Percentiles rank a stretch among this genome's conserved stretches.
Conservation (phyloP, 305 asterid genomes). For the Fraxinus latifolia region DNA sequence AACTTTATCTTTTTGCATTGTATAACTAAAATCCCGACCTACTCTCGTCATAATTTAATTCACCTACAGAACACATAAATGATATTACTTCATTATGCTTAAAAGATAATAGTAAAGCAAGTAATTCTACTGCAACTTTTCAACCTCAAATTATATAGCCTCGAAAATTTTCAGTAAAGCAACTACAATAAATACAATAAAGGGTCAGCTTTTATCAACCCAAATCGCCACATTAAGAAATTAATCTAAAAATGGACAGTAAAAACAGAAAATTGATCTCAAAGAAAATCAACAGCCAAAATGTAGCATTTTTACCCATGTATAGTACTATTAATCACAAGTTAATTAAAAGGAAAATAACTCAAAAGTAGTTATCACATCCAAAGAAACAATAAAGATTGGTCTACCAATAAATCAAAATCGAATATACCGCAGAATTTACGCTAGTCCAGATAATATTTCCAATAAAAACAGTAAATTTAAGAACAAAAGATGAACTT, state of each 20-base stretch:
- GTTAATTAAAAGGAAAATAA: constrained; percentile 7
- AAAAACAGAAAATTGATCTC: constrained; percentile 19
- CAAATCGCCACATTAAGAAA: constrained; percentile 22
- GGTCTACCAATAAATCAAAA: constrained; percentile 6
- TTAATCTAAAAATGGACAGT: constrained; percentile 19
- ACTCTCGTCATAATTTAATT: constrained; percentile 60
- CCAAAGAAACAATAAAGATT: constrained; percentile 12
- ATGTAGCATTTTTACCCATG: background rate
- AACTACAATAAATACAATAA: background rate
- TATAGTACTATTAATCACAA: background rate
- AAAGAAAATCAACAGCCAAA: background rate
- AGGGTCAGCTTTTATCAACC: constrained; percentile 8
- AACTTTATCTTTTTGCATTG: constrained; percentile 66
- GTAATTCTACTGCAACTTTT: background rate
- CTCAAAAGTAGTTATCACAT: constrained; percentile 19
- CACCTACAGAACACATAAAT: constrained; percentile 28
- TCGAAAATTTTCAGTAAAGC: background rate
- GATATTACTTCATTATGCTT: constrained; percentile 9
- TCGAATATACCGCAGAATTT: background rate
- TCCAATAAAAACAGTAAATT: constrained; percentile 14
- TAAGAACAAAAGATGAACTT: constrained; percentile 13
- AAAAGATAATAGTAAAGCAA: constrained; percentile 1
- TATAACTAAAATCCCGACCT: constrained; percentile 62
- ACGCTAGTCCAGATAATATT: constrained; percentile 23
- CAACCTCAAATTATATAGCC: background rate